Evolutionary conservation across 2,329 filamentous ascomycete species (phyloP).

Genomic region (Aschersonia sp.): DNA sequence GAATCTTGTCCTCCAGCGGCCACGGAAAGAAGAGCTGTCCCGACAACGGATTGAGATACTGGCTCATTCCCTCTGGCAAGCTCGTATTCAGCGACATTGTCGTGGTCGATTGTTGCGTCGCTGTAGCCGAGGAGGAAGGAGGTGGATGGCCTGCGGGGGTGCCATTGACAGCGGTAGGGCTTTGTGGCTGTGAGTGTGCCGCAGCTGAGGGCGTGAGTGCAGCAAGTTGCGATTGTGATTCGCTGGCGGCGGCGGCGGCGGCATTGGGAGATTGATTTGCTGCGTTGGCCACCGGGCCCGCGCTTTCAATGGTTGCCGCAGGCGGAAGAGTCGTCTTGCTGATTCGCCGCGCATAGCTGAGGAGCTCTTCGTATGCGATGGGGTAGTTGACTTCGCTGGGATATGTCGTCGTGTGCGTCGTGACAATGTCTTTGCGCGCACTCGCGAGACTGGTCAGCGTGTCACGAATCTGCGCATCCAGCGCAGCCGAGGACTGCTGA

Average conservation of each 20-base stretch:
- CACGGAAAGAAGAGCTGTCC: conserved; percentile 58
- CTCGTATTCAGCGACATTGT: conserved; percentile 21
- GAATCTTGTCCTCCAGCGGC: conserved; percentile 58
- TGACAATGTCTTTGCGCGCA: conserved; percentile 58
- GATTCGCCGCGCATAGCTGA: conserved; percentile 66
- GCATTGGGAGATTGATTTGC: conserved; percentile 11
- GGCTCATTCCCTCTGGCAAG: conserved; percentile 32
- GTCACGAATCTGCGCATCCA: conserved; percentile 60
- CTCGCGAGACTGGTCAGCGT: conserved; percentile 55
- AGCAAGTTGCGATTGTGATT: conserved; percentile 13
- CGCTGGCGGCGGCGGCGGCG: conserved; percentile 1
- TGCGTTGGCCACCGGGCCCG: conserved; percentile 14
- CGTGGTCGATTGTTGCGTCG: conserved; percentile 16
- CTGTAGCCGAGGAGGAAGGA: conserved; percentile 4
- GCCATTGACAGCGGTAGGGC: conserved; percentile 17
- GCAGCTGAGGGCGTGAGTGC: conserved; percentile 17
- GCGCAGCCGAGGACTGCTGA: conserved; percentile 46
- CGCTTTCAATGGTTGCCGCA: conserved; percentile 30
- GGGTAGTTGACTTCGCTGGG: conserved; percentile 34
- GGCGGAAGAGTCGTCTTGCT: conserved; percentile 66
- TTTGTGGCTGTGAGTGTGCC: conserved; percentile 19
- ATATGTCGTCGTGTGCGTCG: conserved; percentile 42
- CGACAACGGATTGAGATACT: conserved; percentile 39
- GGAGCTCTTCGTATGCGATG: conserved; percentile 58
- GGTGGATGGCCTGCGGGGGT: conserved; percentile 4